Evolutionary conservation across 1,284 basidiomycete genomes (phyloP), one percentile per base, ranked within the genome.

Genomic region (Singerocomus inundabilis): DNA sequence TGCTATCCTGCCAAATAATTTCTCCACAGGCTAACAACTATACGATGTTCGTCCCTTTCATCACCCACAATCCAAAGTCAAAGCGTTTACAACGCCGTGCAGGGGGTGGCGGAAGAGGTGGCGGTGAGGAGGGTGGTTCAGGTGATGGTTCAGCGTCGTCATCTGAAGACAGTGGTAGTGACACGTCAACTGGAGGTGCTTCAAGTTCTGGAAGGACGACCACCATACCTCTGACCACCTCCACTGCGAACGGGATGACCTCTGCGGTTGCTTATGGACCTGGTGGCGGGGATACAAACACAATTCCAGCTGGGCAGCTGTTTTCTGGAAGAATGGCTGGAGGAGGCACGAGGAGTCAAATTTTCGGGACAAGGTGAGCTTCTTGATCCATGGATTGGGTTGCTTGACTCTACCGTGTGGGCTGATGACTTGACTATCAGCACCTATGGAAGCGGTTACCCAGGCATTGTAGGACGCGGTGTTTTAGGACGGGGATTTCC

Each of bases 311-410:
- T n/a, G 75, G 76, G 4, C 66, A 71, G 46, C 51, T 59, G 1
- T 79, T 79, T 54, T 62, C 73, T 7, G 77, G 77, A 1, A 66
- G 77, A 4, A 51, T 57, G 0, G 65, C 62, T 0, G 77, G 77
- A 5, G 77, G 77, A 2, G 77, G 67, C 5, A 68, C 66, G 3
- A 61, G 77, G 21, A 44, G 43, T 32, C 57, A 73, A 26, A 55
- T 78, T 0, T 76, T 59, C 44, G 77, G 77, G 4, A 67, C 70
- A 8, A 60, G 56, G 77, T 76, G 48, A 41, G 72, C 55, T 30
- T 44, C 16, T 25, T 25, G 10, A 26, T 32, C n/a, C 42, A 25
- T 26, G 5, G 9, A 15, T 5, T 31, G 6, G 10, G 8, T 21
- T 9, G 32, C n/a, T 18, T 38, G 25, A 15, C 11, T 29, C 11